Conservation (phyloP, 148 eudicot species). For the Salicornia ramosissima region DNA sequence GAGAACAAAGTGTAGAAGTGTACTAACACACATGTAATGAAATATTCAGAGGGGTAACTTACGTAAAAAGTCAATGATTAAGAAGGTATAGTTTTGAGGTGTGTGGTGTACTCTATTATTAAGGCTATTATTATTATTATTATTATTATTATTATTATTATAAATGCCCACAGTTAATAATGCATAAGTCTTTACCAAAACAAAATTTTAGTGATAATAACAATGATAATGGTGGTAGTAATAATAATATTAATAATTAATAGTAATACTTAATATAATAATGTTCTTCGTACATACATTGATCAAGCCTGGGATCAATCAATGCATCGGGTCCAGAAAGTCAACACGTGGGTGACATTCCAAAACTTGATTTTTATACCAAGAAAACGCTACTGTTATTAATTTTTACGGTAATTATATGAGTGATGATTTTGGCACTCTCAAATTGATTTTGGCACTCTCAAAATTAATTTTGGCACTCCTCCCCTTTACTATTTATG, state of each 20-base stretch:
- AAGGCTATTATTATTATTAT: background rate
- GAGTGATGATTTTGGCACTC: no score
- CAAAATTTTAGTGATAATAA: no score
- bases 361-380: slow-evolving; percentile 4
- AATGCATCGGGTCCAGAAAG: slow-evolving; percentile 17
- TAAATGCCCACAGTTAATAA: slow-evolving; percentile 5
- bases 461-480: no score
- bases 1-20: background rate
- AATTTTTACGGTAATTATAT: no score
- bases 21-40: slow-evolving; percentile 7
- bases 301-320: slow-evolving; percentile 20
- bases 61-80: background rate
- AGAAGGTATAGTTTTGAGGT: background rate
- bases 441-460: no score
- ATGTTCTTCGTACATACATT: background rate
- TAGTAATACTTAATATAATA: no score
- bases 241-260: no score
- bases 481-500: no score
- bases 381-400: background rate
- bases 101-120: background rate
- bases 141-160: background rate
- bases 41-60: slow-evolving; percentile 3
- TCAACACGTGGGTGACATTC: slow-evolving; percentile 16
- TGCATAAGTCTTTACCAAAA: background rate
- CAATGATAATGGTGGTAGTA: background rate